Conservation (phyloP, 768 basidiomycete genomes). For the Mycena olivaceomarginata region DNA sequence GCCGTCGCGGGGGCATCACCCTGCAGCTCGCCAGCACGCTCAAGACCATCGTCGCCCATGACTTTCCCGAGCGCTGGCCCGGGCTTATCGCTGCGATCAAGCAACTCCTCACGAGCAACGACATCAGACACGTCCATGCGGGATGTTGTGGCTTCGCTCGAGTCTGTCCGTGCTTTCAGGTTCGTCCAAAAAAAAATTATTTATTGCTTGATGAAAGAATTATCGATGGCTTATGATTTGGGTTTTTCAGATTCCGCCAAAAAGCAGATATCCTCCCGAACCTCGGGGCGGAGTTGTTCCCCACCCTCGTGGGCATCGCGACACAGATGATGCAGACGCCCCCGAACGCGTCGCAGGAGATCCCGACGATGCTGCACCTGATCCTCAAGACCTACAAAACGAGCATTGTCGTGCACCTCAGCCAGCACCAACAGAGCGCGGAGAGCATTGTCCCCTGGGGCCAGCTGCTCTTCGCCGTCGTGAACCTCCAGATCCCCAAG, state of each 20-base stretch:
- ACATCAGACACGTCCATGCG: constrained; percentile 86
- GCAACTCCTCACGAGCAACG: constrained; percentile 74
- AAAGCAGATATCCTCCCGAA: constrained; percentile 74
- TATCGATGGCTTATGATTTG: constrained; percentile 3
- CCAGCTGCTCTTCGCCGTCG: constrained; percentile 84
- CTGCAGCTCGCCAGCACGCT: constrained; percentile 85
- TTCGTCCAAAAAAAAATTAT: constrained; percentile 53
- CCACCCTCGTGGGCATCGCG: constrained; percentile 85
- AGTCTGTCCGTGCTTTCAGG: constrained; percentile 87
- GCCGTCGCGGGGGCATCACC: constrained; percentile 79
- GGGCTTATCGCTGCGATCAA: constrained; percentile 80
- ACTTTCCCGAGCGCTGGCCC: constrained; percentile 89
- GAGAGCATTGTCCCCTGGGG: constrained; percentile 94
- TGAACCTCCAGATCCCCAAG: constrained; percentile 82
- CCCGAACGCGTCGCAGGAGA: constrained; percentile 79
- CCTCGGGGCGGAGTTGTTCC: constrained; percentile 81
- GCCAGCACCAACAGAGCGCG: constrained; percentile 81
- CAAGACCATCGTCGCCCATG: constrained; percentile 83
- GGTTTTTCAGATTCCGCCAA: constrained; percentile 78
- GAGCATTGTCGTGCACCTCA: constrained; percentile 85
- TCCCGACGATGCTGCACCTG: constrained; percentile 89
- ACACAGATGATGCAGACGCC: constrained; percentile 79
- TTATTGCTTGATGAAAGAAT: background rate
- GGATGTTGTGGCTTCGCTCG: constrained; percentile 87
- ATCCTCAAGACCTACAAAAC: constrained; percentile 93